Conservation (phyloP, 352 stramenopile species). For the Phytophthora palmivora region DNA sequence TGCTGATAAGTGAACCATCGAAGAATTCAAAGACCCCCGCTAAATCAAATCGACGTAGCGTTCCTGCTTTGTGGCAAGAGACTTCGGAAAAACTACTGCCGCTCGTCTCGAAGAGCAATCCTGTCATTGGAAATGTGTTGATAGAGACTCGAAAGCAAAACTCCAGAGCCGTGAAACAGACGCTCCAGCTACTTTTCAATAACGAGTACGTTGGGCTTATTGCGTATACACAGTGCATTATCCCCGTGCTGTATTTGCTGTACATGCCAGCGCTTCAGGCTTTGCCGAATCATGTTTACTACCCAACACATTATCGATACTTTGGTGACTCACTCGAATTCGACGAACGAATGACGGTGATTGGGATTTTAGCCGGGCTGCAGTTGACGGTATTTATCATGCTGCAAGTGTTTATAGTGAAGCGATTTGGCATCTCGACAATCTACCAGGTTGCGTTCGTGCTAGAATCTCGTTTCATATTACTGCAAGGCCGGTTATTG, state of each 20-base stretch:
- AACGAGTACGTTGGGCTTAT: constrained; percentile 48
- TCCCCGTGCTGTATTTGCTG: constrained; percentile 39
- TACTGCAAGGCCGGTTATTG: constrained; percentile 52
- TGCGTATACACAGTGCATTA: constrained; percentile 42
- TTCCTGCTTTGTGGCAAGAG: constrained; percentile 23
- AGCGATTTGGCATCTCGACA: constrained; percentile 31
- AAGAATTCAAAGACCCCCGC: neutral
- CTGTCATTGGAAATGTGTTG: constrained; percentile 16
- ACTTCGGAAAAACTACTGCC: constrained; percentile 26
- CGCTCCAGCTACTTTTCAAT: constrained; percentile 46
- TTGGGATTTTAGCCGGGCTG: constrained; percentile 23
- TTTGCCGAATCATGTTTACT: constrained; percentile 36
- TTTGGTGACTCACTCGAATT: constrained; percentile 23
- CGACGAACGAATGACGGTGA: constrained; percentile 27
- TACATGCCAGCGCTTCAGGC: constrained; percentile 37
- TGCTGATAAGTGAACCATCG: constrained; percentile 1
- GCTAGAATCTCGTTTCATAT: constrained; percentile 39
- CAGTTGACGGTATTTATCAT: constrained; percentile 22
- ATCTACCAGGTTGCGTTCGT: constrained; percentile 67
- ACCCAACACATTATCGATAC: constrained; percentile 33
- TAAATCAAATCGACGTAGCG: neutral
- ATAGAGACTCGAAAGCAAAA: constrained; percentile 39
- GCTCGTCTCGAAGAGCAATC: constrained; percentile 15
- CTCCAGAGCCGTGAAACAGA: constrained; percentile 37
- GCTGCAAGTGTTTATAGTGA: constrained; percentile 35